Evolutionary conservation across 495 filamentous ascomycete species (phyloP).

Genomic region (Penicillium salamii): DNA sequence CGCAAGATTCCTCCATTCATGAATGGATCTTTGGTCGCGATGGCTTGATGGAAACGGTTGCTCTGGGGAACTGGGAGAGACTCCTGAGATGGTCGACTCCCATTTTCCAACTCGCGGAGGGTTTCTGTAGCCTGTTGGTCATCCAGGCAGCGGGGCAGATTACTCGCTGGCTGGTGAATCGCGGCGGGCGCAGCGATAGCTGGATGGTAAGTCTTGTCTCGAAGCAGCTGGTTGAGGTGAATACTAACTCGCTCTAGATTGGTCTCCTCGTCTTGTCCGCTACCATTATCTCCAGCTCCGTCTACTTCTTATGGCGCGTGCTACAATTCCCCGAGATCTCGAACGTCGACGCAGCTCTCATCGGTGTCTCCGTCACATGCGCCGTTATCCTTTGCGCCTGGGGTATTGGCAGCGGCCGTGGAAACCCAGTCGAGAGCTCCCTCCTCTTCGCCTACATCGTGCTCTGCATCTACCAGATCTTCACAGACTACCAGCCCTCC

Average conservation of each 20-base stretch:
- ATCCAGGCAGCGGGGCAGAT: slow-evolving; percentile 94
- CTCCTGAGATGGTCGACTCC: slow-evolving; percentile 90
- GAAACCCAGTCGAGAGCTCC: slow-evolving; percentile 94
- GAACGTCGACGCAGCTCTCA: slow-evolving; percentile 90
- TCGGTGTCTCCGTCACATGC: slow-evolving; percentile 87
- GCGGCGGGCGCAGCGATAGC: slow-evolving; percentile 80
- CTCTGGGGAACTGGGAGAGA: slow-evolving; percentile 86
- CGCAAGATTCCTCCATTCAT: slow-evolving; percentile 58
- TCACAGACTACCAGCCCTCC: slow-evolving; percentile 92
- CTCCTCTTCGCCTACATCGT: slow-evolving; percentile 95
- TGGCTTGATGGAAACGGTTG: slow-evolving; percentile 71
- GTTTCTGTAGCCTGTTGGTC: slow-evolving; percentile 93
- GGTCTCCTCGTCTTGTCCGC: slow-evolving; percentile 81
- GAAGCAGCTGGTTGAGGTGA: slow-evolving; percentile 19
- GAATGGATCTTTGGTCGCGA: slow-evolving; percentile 84
- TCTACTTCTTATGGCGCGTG: slow-evolving; percentile 96
- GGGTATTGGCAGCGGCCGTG: slow-evolving; percentile 91
- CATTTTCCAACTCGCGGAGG: slow-evolving; percentile 89
- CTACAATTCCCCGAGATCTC: slow-evolving; percentile 88
- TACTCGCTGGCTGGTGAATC: slow-evolving; percentile 92
- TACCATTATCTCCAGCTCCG: slow-evolving; percentile 84
- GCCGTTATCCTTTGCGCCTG: slow-evolving; percentile 88
- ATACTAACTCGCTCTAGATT: slow-evolving; percentile 56
- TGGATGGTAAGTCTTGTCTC: slow-evolving; percentile 78
- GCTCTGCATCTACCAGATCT: slow-evolving; percentile 97